These are phyloP conservation scores for Lotus japonicus DNA, from an alignment of 306 rosid genomes.

Conservation along the genomic window DNA sequence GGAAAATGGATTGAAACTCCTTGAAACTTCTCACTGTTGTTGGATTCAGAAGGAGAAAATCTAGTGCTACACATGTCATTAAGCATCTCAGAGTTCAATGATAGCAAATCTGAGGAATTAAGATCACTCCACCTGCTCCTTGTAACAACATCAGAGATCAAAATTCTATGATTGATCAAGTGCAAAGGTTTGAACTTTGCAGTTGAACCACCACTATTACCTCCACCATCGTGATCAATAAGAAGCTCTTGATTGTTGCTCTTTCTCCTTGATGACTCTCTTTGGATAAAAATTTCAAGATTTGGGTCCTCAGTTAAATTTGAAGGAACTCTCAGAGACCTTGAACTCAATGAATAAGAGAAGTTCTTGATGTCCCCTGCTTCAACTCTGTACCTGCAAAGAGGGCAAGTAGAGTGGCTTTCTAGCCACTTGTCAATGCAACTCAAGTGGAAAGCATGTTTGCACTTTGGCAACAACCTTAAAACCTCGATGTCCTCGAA, in stretches of 20 bases:
- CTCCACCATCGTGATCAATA: conserved; percentile 21
- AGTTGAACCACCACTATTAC: background rate
- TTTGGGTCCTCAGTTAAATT: conserved; percentile 54
- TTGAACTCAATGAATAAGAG: conserved; percentile 47
- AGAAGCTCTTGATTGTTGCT: conserved; percentile 6
- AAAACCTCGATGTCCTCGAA: conserved; percentile 67
- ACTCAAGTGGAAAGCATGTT: conserved; percentile 71
- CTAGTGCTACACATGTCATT: conserved; percentile 42
- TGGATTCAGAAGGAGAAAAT: conserved; percentile 27
- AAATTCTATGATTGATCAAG: conserved; percentile 58
- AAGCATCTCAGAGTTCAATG: conserved; percentile 65
- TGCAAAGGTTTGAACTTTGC: conserved; percentile 26
- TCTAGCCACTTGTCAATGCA: conserved; percentile 92
- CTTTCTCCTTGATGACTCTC: conserved; percentile 56
- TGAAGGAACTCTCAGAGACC: conserved; percentile 45
- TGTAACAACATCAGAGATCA: conserved; percentile 44
- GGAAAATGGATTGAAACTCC: background rate
- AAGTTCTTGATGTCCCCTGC: conserved; percentile 38
- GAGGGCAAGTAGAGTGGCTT: conserved; percentile 79
- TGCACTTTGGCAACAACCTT: conserved; percentile 75
- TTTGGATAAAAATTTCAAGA: conserved; percentile 62
- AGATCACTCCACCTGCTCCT: conserved; percentile 83
- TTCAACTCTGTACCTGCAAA: conserved; percentile 61
- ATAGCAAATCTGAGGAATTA: conserved; percentile 66
- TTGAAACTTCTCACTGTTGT: background rate